Evolutionary conservation across 441 rosid genomes (phyloP).

Genomic region (Adansonia gregorii): DNA sequence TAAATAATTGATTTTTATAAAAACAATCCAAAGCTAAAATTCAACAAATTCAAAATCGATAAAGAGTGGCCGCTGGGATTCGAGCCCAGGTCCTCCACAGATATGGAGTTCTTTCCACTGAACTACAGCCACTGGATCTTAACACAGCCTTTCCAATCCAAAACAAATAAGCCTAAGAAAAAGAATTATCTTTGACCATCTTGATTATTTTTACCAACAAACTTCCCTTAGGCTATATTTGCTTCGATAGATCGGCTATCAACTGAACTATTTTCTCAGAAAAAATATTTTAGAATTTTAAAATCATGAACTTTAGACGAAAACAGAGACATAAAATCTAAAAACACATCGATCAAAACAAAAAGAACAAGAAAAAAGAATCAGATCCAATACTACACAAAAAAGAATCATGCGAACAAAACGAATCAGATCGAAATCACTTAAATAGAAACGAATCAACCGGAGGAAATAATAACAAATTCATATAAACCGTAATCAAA

Average conservation of each 20-base stretch:
- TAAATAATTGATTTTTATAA: background rate
- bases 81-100: conserved; percentile 59
- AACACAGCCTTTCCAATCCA: background rate
- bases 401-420: background rate
- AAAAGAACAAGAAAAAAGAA: background rate
- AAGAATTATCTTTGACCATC: background rate
- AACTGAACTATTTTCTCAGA: background rate
- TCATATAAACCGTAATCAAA: background rate
- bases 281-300: background rate
- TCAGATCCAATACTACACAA: conserved; percentile 4
- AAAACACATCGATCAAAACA: background rate
- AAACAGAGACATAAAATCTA: background rate
- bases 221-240: background rate
- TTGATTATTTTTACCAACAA: background rate
- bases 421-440: background rate
- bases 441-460: background rate
- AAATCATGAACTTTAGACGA: background rate
- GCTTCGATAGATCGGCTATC: background rate
- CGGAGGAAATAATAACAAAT: background rate
- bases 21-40: too few relatives aligned
- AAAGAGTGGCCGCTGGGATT: conserved; percentile 60
- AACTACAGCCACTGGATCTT: conserved; percentile 24
- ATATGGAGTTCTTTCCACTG: conserved; percentile 28
- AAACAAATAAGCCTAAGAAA: background rate
- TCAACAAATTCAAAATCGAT: too few relatives aligned